These are phyloP conservation scores for Secale cereale DNA, from an alignment of 176 grass and related monocot species.

Conservation along the genomic window DNA sequence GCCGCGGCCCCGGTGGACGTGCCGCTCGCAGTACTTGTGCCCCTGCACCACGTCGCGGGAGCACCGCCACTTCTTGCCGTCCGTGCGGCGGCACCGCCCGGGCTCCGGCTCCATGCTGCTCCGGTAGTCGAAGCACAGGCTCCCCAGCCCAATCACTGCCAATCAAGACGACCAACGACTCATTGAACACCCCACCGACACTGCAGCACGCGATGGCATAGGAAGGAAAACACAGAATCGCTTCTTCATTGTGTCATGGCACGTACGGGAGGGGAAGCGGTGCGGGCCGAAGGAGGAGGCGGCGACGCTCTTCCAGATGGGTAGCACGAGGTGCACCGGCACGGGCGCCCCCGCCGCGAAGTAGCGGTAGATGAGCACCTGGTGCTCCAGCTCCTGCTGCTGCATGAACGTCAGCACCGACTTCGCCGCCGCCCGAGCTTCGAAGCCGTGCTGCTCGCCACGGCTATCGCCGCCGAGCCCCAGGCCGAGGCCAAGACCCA, in stretches of 20 bases:
- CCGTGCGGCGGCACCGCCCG: conserved; percentile 84
- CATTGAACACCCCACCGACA: not conserved
- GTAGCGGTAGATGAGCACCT: conserved; percentile 98
- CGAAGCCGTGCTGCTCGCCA: not conserved
- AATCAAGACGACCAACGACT: not conserved
- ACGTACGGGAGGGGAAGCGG: conserved; percentile 76
- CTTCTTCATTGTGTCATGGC: not conserved
- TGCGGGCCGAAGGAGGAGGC: conserved; percentile 77
- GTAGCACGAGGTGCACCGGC: conserved; percentile 86
- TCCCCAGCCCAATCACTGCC: conserved; percentile 80
- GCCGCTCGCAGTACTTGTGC: conserved; percentile 99
- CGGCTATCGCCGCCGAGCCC: conserved; percentile 37
- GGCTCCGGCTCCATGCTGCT: conserved; percentile 97
- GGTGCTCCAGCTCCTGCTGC: conserved; percentile 97
- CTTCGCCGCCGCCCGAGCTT: not conserved
- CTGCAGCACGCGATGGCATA: not conserved
- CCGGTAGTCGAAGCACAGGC: conserved; percentile 93
- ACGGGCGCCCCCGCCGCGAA: conserved; percentile 85
- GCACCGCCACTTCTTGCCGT: conserved; percentile 99
- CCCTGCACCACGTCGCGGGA: conserved; percentile 81
- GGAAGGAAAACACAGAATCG: not conserved
- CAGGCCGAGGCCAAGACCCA: conserved; percentile 64
- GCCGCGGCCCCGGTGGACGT: conserved; percentile 94
- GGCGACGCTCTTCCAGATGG: conserved; percentile 98
- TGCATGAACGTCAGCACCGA: conserved; percentile 92